phyloP scores from a whole-genome alignment of 2,329 filamentous ascomycete genomes.

The Rhynchosporium agropyri region DNA sequence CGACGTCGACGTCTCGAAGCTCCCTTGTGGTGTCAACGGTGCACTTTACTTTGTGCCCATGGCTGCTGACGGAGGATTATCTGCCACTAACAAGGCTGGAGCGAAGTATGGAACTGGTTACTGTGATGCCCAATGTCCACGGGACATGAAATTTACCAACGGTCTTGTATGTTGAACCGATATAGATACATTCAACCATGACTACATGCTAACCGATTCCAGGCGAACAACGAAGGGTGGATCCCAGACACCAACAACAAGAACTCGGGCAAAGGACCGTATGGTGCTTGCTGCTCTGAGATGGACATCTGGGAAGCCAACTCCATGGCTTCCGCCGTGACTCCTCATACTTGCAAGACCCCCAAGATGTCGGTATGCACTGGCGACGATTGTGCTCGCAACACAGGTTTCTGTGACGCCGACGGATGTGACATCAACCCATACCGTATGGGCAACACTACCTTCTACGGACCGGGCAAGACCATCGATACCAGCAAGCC shows the following conservation, averaged over 20 bases:
- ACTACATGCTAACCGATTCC: slow-evolving; percentile 21
- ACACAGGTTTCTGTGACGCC: slow-evolving; percentile 59
- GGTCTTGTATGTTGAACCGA: slow-evolving; percentile 46
- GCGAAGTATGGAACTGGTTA: slow-evolving; percentile 67
- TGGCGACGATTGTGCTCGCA: slow-evolving; percentile 49
- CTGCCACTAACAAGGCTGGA: slow-evolving; percentile 57
- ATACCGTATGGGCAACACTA: slow-evolving; percentile 58
- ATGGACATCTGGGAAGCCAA: slow-evolving; percentile 72
- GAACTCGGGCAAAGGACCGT: slow-evolving; percentile 55
- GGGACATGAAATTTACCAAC: slow-evolving; percentile 56
- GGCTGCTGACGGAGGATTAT: slow-evolving; percentile 62
- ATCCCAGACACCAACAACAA: slow-evolving; percentile 49
- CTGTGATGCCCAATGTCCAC: slow-evolving; percentile 62
- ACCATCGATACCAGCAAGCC: slow-evolving; percentile 54
- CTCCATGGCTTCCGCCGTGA: slow-evolving; percentile 49
- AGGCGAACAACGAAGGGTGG: slow-evolving; percentile 60
- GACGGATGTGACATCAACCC: slow-evolving; percentile 66
- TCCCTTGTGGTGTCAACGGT: slow-evolving; percentile 73
- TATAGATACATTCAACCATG: no score
- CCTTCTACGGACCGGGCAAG: slow-evolving; percentile 57
- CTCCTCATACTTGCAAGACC: slow-evolving; percentile 54
- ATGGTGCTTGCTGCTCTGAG: slow-evolving; percentile 67
- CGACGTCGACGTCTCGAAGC: slow-evolving; percentile 70
- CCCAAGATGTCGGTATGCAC: slow-evolving; percentile 50
- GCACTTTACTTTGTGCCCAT: slow-evolving; percentile 70